A percentile compares a stretch with the other conserved stretches of the same genome.
Conservation (phyloP, 306 rosid species). For the Cajanus cajan region DNA sequence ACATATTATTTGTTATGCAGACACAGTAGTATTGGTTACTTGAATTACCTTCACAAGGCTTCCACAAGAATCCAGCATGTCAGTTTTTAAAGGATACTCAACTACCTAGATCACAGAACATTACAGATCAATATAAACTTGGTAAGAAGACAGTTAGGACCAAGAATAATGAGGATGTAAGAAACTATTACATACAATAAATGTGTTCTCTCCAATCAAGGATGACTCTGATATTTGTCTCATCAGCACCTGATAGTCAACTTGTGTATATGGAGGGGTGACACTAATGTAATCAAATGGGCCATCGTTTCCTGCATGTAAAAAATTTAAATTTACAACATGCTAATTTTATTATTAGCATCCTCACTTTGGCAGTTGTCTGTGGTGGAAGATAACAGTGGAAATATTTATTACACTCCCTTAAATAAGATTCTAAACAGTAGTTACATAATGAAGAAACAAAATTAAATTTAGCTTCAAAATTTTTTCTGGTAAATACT, state of each 20-base stretch:
- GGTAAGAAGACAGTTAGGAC: background rate
- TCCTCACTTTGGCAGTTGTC: background rate
- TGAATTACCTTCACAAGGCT: constrained; percentile 75
- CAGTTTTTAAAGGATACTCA: constrained; percentile 83
- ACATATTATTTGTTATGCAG: background rate
- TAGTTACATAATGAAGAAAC: background rate
- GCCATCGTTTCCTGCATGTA: constrained; percentile 54
- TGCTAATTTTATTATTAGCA: background rate
- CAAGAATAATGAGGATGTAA: constrained; percentile 14
- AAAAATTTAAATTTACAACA: constrained; percentile 13
- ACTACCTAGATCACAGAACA: constrained; percentile 63
- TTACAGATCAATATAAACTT: constrained; percentile 11
- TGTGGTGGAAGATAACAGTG: background rate
- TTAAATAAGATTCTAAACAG: background rate
- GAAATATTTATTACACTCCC: background rate
- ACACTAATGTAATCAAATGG: constrained; percentile 92
- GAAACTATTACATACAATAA: constrained; percentile 57
- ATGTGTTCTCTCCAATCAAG: constrained; percentile 74
- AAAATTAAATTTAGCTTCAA: background rate
- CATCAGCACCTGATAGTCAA: constrained; percentile 78
- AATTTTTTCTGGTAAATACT: background rate
- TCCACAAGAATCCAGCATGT: constrained; percentile 82
- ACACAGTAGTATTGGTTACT: constrained; percentile 3
- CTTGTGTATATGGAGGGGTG: constrained; percentile 89
- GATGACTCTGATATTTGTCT: constrained; percentile 69